Percentiles rank a stretch among this genome's conserved stretches.
These are phyloP conservation scores for Talaromyces sp. DNA, from an alignment of 2,329 filamentous ascomycete genomes.

Conservation along the genomic window DNA sequence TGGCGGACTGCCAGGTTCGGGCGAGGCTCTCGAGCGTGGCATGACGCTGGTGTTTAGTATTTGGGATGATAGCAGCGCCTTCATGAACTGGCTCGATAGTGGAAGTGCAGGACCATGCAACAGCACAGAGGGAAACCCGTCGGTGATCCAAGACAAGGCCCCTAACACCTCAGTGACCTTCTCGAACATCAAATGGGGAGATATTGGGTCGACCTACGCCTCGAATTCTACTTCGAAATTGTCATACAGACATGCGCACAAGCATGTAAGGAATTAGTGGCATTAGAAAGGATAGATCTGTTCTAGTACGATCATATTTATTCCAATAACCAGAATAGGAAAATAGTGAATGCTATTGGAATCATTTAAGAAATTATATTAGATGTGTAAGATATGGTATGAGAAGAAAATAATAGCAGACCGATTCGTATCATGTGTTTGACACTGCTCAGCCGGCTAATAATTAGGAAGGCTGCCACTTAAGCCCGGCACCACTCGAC, in stretches of 20 bases:
- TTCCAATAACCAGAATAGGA: background rate
- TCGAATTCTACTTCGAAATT: background rate
- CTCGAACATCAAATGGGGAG: conserved; percentile 57
- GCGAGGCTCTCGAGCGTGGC: conserved; percentile 49
- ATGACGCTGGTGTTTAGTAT: conserved; percentile 60
- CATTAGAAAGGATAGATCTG: background rate
- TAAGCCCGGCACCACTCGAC: background rate
- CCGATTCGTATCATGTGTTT: background rate
- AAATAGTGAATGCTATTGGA: background rate
- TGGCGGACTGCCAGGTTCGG: conserved; percentile 55
- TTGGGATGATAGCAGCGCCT: conserved; percentile 62
- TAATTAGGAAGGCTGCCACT: background rate
- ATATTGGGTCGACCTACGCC: conserved; percentile 49
- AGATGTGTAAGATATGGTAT: background rate
- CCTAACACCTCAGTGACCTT: conserved; percentile 51
- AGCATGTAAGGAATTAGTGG: background rate
- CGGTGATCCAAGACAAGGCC: background rate
- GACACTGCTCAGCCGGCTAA: background rate
- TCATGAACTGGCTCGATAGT: conserved; percentile 73
- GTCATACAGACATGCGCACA: background rate
- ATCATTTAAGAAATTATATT: background rate
- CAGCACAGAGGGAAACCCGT: conserved; percentile 49
- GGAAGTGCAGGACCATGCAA: conserved; percentile 58
- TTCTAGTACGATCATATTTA: background rate
- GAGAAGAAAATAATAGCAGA: background rate